These are phyloP conservation scores for Leccinum boreale DNA, from an alignment of 768 basidiomycete species.

Conservation along the genomic window DNA sequence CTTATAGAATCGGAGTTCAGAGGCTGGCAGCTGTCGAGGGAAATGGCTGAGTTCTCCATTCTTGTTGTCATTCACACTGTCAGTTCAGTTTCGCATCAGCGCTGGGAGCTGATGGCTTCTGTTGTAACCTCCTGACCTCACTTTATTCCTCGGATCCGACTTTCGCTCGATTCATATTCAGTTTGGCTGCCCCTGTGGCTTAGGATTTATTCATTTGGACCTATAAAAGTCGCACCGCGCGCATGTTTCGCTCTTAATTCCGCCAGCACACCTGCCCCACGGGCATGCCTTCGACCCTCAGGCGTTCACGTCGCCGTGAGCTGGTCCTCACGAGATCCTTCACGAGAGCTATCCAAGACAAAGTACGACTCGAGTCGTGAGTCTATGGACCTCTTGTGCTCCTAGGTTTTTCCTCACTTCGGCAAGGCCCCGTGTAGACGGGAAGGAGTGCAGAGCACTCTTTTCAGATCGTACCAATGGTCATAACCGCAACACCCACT, in stretches of 20 bases:
- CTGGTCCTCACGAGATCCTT: constrained; percentile 50
- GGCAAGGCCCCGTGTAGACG: constrained; percentile 16
- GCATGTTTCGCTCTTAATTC: constrained; percentile 13
- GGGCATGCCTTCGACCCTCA: constrained; percentile 41
- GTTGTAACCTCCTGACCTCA: constrained; percentile 12
- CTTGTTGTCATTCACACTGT: constrained; percentile 13
- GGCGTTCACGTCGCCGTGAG: constrained; percentile 46
- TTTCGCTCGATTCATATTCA: constrained; percentile 9
- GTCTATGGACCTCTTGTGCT: constrained; percentile 10
- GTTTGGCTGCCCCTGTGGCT: constrained; percentile 30
- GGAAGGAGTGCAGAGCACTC: constrained; percentile 18
- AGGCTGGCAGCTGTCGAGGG: constrained; percentile 9
- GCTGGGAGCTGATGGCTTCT: background rate
- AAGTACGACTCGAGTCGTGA: constrained; percentile 33
- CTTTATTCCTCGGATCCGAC: constrained; percentile 17
- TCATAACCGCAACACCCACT: constrained; percentile 8
- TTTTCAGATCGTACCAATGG: constrained; percentile 22
- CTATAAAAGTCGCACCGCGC: constrained; percentile 28
- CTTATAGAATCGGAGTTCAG: background rate
- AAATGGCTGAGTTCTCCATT: constrained; percentile 21
- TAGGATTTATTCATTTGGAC: constrained; percentile 1
- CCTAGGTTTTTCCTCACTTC: constrained; percentile 3
- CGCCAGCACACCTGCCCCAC: constrained; percentile 16
- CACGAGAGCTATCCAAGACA: constrained; percentile 44
- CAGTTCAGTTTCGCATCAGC: constrained; percentile 9